Evolutionary conservation across 2,329 filamentous ascomycete genomes (phyloP), one percentile per base, ranked within the genome.

Genomic region (Cytospora piceae): DNA sequence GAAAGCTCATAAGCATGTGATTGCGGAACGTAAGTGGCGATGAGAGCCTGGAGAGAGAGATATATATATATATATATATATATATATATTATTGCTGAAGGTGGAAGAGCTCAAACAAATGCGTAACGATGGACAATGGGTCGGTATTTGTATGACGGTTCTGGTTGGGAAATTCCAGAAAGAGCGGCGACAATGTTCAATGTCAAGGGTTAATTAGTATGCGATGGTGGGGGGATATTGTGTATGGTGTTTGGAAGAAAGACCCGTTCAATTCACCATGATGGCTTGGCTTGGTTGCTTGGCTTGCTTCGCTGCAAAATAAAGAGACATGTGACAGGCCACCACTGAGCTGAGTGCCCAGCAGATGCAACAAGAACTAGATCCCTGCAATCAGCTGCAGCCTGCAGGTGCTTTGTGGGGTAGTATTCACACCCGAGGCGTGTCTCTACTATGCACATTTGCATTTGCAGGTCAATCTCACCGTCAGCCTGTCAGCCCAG

Each of bases 341-440:
- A 46, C 42, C 46, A 46, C 42, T 22, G 7, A 24, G 7, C 42
- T 22, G 7, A 24, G 7, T 24, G n/a, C 4, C 7, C 1, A 20
- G 20, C 1, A 20, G 20, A 4, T 22, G 42, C 42, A 34, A 12
- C 32, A 11, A 14, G 34, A 2, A 37, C 34, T 11, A 49, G 46
- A 49, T 49, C 46, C 46, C 46, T 49, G 46, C n/a, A 22, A 49
- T 24, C 46, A 49, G 46, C 46, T 49, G 46, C 46, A 49, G n/a
- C 46, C n/a, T 49, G 46, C 46, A 49, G 22, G 46, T 49, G 46
- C 11, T 24, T 22, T 49, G 46, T 49, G 46, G 46, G 46, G 46
- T 49, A 49, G 5, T 14, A 5, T 14, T 49, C 20, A 49, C 11
- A 7, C 46, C 46, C 39, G 20, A 9, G 46, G n/a, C n/a, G 46